phyloP scores from a whole-genome alignment of 768 basidiomycete genomes.

The Infundibulicybe gibba region DNA sequence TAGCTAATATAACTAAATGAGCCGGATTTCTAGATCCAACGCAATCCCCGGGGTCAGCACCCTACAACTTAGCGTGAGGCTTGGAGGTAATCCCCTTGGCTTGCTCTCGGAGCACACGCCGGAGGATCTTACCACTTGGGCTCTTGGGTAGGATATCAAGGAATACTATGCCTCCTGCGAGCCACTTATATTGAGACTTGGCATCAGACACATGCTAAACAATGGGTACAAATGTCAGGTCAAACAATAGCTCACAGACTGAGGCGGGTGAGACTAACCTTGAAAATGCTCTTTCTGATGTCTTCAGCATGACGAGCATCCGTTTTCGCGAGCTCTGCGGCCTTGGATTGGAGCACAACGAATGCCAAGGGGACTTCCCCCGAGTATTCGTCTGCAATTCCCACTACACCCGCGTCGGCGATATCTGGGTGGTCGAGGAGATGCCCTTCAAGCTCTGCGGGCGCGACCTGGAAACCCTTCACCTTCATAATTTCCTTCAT shows the following conservation, averaged over 20 bases:
- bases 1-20: too few relatives aligned
- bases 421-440: slow-evolving; percentile 60
- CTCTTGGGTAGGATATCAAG: slow-evolving; percentile 65
- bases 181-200: slow-evolving; percentile 58
- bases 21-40: too few relatives aligned
- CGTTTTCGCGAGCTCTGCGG: slow-evolving; percentile 29
- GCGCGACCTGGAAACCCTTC: slow-evolving; percentile 55
- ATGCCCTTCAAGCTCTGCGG: slow-evolving; percentile 66
- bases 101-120: slow-evolving; percentile 46
- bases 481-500: slow-evolving; percentile 70
- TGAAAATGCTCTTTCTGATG: slow-evolving; percentile 46
- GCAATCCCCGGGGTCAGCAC: too few relatives aligned
- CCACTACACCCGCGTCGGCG: slow-evolving; percentile 59
- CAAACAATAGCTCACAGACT: not conserved
- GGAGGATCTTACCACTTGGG: slow-evolving; percentile 61
- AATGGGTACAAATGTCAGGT: not conserved
- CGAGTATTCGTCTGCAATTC: slow-evolving; percentile 68
- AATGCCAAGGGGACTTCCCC: slow-evolving; percentile 78
- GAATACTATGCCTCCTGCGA: slow-evolving; percentile 61
- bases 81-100: slow-evolving; percentile 21
- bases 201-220: slow-evolving; percentile 52
- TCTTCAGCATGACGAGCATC: slow-evolving; percentile 27
- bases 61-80: not conserved
- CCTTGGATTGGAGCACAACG: slow-evolving; percentile 47
- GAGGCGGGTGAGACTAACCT: slow-evolving; percentile 35